phyloP scores from a whole-genome alignment of 2,329 filamentous ascomycete species.

The Colletotrichum sp. region DNA sequence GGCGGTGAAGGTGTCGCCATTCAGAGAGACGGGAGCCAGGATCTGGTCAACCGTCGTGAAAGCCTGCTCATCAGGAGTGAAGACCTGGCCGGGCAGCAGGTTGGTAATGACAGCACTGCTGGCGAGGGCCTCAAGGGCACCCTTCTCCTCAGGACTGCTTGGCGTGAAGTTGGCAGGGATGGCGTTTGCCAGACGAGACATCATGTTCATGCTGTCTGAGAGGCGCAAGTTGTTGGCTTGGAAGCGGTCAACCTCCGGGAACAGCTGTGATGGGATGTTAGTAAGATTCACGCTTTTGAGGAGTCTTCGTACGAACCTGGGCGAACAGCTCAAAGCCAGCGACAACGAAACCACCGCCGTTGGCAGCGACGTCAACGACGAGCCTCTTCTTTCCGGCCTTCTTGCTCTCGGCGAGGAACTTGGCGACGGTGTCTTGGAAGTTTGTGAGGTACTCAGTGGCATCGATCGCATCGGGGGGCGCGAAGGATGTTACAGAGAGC shows the following conservation, averaged over 20 bases:
- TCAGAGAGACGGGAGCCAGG: constrained; percentile 35
- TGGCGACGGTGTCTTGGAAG: constrained; percentile 34
- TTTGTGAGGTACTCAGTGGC: constrained; percentile 28
- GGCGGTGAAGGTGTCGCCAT: constrained; percentile 55
- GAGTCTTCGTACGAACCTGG: constrained; percentile 47
- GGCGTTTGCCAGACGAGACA: constrained; percentile 41
- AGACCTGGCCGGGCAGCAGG: constrained; percentile 53
- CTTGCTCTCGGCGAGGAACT: constrained; percentile 33
- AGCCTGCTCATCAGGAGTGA: constrained; percentile 42
- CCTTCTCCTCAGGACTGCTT: constrained; percentile 38
- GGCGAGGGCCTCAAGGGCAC: constrained; percentile 49
- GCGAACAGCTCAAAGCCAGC: constrained; percentile 69
- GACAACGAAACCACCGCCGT: constrained; percentile 63
- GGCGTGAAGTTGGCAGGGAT: constrained; percentile 35
- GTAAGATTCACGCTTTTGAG: constrained; percentile 27
- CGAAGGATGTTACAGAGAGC: constrained; percentile 31
- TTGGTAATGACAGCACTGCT: constrained; percentile 48
- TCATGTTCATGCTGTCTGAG: constrained; percentile 47
- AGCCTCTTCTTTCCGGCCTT: constrained; percentile 62
- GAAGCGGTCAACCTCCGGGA: constrained; percentile 54
- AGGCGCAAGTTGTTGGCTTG: constrained; percentile 56
- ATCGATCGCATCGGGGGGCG: constrained; percentile 21
- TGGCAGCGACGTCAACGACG: constrained; percentile 62
- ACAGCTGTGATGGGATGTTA: constrained; percentile 36
- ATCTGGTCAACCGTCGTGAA: constrained; percentile 35